These are phyloP conservation scores for Paraconiothyrium sp. DNA, from an alignment of 2,329 filamentous ascomycete species.

Conservation along the genomic window DNA sequence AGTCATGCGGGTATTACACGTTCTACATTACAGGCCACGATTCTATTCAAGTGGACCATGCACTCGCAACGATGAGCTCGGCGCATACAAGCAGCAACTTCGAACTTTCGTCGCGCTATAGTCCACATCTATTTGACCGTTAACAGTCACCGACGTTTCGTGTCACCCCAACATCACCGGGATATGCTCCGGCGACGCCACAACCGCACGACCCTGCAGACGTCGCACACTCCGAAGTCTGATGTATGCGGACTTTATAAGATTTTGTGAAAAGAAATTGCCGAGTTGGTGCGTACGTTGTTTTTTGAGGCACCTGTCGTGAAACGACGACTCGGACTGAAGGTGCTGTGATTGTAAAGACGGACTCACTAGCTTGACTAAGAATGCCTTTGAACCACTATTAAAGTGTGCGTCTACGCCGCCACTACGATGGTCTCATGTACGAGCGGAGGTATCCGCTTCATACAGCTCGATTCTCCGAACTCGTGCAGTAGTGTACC, in stretches of 20 bases:
- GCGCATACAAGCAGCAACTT: not conserved
- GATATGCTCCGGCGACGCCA: not conserved
- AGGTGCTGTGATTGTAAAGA: not conserved
- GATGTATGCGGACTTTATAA: not conserved
- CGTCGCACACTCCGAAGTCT: not conserved
- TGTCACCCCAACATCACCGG: not conserved
- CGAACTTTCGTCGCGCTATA: not conserved
- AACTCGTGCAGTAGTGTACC: not conserved
- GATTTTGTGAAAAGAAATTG: not conserved
- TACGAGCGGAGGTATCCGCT: slow-evolving; percentile 2
- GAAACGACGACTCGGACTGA: not conserved
- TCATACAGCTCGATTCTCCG: not conserved
- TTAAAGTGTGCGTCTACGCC: not conserved
- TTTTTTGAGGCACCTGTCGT: not conserved
- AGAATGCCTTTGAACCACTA: not conserved
- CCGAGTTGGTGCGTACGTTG: not conserved
- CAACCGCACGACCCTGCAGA: not conserved
- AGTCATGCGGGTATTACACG: not conserved
- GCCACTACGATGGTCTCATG: not conserved
- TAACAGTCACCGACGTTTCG: not conserved
- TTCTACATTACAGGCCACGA: not conserved
- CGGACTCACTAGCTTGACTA: not conserved
- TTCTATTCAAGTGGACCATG: not conserved
- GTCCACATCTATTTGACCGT: not conserved
- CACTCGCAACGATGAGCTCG: not conserved